These are phyloP conservation scores for Xenoacremonium recifei DNA, from an alignment of 2,329 filamentous ascomycete genomes.

Conservation along the genomic window DNA sequence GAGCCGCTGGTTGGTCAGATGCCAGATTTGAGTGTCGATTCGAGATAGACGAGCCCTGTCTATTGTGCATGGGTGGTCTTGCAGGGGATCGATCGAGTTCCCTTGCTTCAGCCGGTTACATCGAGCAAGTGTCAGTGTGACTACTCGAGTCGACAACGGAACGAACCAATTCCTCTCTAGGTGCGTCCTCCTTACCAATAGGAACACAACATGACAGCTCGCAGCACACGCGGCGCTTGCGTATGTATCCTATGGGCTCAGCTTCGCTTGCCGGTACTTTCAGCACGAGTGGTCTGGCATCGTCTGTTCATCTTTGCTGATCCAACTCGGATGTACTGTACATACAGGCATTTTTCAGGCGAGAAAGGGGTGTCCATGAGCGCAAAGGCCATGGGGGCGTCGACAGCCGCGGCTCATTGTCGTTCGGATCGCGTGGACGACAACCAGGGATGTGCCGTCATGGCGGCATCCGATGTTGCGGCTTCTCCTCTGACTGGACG, in stretches of 20 bases:
- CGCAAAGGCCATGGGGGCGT: background rate
- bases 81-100: background rate
- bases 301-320: too few species aligned
- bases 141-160: background rate
- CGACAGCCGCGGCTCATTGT: background rate
- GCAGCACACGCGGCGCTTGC: background rate
- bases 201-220: background rate
- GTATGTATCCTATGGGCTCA: background rate
- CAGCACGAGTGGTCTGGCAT: background rate
- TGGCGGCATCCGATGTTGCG: background rate
- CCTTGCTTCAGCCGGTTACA: background rate
- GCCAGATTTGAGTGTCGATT: slow-evolving; percentile 19
- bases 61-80: background rate
- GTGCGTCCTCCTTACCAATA: background rate
- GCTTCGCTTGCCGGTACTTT: background rate
- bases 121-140: background rate
- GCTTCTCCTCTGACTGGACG: background rate
- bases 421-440: background rate
- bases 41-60: slow-evolving; percentile 19
- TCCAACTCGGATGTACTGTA: too few species aligned
- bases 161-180: background rate
- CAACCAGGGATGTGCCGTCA: background rate
- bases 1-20: slow-evolving; percentile 19
- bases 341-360: background rate
- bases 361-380: background rate